Evolutionary conservation across 306 rosid species (phyloP).

Genomic region (Lathyrus aphaca): DNA sequence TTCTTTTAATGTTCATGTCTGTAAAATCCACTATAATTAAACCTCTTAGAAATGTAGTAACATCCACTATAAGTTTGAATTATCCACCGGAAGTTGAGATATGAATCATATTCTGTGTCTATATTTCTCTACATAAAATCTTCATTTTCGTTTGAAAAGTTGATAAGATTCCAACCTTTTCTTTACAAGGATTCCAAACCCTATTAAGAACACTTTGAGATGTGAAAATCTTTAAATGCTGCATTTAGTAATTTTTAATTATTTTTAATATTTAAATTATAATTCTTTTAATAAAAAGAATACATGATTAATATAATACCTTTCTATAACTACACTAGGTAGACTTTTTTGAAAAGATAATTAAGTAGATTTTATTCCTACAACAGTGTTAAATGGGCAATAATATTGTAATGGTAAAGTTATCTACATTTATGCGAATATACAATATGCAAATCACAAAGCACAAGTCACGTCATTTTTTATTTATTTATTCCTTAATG

Average conservation of each 20-base stretch:
- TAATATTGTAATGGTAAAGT: background rate
- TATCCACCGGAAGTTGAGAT: no score
- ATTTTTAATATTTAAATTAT: background rate
- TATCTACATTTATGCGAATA: background rate
- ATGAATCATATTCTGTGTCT: background rate
- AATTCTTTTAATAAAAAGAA: background rate
- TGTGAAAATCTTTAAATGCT: background rate
- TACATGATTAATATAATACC: background rate
- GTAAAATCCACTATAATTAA: no score
- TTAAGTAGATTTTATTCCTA: background rate
- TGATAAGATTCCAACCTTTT: background rate
- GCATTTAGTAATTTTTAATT: background rate
- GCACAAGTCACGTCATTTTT: background rate
- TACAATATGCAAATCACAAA: background rate
- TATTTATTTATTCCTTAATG: no score
- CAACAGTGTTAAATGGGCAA: background rate
- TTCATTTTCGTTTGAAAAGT: background rate
- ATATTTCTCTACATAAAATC: background rate
- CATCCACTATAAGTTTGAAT: no score
- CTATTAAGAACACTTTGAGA: background rate
- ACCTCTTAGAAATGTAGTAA: no score
- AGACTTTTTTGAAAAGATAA: no score
- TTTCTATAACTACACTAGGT: background rate
- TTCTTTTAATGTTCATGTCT: no score
- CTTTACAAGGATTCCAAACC: background rate